Base-by-base conservation (phyloP, 179 eudicot genomes). In the Amaranthus tricolor region DNA sequence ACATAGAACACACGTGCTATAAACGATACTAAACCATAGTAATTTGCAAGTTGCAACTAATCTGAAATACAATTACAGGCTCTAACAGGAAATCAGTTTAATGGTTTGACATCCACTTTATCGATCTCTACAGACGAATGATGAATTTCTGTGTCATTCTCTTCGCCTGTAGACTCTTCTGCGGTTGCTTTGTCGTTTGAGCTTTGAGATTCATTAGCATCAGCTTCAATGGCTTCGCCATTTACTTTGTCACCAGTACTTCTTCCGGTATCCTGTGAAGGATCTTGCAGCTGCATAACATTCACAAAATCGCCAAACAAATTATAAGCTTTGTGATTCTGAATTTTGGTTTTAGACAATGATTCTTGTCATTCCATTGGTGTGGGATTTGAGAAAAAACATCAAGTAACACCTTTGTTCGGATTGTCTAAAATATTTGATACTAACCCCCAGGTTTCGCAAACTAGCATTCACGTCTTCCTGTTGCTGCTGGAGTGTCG, bases 401-500 rank as follows among this genome's bases (percentile, higher is more conserved):
- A 31, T 31, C 3, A 4, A 31, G 40, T 31, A 31, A 31, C 40
- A 31, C 40, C 40, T 70, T 50, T 14, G 9, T 43, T 40, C 5
- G 64, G 49, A 57, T 74, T 51, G 53, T 45, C 47, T 13, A 75
- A 55, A 31, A 31, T 31, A 31, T 4, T 31, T 31, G 4, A 71
- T 51, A 75, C 89, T 81, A 80, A 94, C 97, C 86, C 96, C 97
- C 68, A 92, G 69, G 82, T 85, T 92, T 75, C 65, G 87, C 60
- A 94, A 76, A 85, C 94, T 90, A 68, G 88, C 79, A 19, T 96
- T 77, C 60, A 90, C 96, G 71, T 94, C 98, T 59, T 94, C 94
- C 70, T 92, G 96, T 82, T 94, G 98, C 83, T 94, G 96, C 76
- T 92, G 91, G 74, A 94, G 94, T 50, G 88, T 94, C 66, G 91